These are phyloP conservation scores for Rhodofomes roseus DNA, from an alignment of 1,284 basidiomycete genomes.

Conservation along the genomic window DNA sequence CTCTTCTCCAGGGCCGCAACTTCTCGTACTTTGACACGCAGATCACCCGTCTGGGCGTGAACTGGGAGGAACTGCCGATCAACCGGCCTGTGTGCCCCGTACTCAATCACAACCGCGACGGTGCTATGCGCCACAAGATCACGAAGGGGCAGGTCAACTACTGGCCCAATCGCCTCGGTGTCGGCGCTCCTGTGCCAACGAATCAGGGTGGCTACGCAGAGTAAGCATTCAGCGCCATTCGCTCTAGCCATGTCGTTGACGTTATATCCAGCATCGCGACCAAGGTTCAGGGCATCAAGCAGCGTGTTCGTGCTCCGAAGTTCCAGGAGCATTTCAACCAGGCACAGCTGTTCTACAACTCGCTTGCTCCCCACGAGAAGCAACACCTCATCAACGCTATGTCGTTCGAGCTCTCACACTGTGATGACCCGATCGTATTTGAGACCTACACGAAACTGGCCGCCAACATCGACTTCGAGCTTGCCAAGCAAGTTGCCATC, in stretches of 20 bases:
- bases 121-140: constrained; percentile 55
- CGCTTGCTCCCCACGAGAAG: constrained; percentile 63
- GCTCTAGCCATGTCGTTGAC: background rate
- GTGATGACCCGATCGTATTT: constrained; percentile 71
- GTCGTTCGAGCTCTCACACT: constrained; percentile 78
- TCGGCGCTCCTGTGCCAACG: constrained; percentile 44
- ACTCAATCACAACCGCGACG: constrained; percentile 70
- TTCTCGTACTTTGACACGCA: constrained; percentile 86
- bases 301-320: constrained; percentile 65
- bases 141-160: constrained; percentile 65
- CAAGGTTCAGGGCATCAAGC: constrained; percentile 59
- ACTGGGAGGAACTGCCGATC: constrained; percentile 75
- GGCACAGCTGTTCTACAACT: constrained; percentile 80
- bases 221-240: constrained; percentile 30
- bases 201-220: constrained; percentile 59
- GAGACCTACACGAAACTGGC: constrained; percentile 61
- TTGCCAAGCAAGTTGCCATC: constrained; percentile 62
- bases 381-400: constrained; percentile 62
- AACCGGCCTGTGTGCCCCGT: constrained; percentile 82
- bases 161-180: constrained; percentile 67
- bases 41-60: constrained; percentile 69
- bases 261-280: constrained; percentile 37
- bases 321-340: constrained; percentile 72
- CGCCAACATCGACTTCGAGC: constrained; percentile 65
- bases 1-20: constrained; percentile 79